Evolutionary conservation across 108 stramenopile species (phyloP).

Genomic region (Nannochloropsis gaditana): DNA sequence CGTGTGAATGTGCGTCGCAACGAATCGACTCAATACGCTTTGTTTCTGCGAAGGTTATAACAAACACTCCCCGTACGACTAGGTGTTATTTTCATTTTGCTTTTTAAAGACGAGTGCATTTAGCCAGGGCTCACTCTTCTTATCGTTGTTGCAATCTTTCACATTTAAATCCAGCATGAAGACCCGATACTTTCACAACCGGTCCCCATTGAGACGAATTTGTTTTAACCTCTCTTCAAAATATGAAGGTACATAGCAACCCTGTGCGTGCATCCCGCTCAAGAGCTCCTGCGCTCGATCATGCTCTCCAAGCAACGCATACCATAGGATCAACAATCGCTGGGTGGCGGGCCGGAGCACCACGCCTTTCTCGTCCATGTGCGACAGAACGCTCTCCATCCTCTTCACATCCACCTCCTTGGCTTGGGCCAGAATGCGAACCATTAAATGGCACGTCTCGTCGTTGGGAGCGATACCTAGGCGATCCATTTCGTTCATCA

Average conservation of each 20-base stretch:
- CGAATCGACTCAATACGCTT: too few relatives aligned
- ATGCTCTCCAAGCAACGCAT: neutral
- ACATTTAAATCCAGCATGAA: too few relatives aligned
- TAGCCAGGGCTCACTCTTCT: too few relatives aligned
- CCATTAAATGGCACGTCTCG: conserved; percentile 17
- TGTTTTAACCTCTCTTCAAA: neutral
- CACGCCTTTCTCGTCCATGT: neutral
- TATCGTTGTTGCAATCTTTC: too few relatives aligned
- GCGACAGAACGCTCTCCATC: neutral
- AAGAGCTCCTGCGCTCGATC: conserved; percentile 15
- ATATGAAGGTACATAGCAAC: neutral
- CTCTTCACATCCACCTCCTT: neutral
- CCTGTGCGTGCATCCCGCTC: conserved; percentile 6
- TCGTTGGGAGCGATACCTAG: neutral
- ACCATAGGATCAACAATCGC: neutral
- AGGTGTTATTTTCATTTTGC: too few relatives aligned
- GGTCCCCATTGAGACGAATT: neutral
- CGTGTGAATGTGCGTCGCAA: too few relatives aligned
- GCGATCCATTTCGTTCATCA: neutral
- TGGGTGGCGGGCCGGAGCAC: conserved; percentile 2
- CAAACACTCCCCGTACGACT: too few relatives aligned
- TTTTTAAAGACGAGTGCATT: too few relatives aligned
- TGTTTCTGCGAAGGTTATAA: too few relatives aligned
- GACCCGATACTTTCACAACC: neutral
- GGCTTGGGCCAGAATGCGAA: conserved; percentile 10